Conservation (phyloP, 2,329 filamentous ascomycete genomes). For the Hymenoscyphus occultus region DNA sequence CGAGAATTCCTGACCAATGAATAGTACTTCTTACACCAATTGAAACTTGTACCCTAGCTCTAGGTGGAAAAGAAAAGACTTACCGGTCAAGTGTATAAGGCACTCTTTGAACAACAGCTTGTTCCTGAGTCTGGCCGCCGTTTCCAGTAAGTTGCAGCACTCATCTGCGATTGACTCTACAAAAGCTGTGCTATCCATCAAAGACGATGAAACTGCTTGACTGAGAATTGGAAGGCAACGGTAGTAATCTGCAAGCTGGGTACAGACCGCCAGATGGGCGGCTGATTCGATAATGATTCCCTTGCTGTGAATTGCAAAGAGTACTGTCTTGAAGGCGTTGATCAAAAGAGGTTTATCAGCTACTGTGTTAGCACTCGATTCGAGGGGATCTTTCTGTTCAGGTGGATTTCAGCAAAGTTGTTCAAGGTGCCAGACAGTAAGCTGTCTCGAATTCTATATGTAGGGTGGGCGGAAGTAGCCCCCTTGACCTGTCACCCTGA, state of each 20-base stretch:
- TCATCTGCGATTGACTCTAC: not conserved
- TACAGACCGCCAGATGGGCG: not conserved
- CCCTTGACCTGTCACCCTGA: no score
- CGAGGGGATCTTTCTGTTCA: not conserved
- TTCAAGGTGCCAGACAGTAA: no score
- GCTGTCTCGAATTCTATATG: no score
- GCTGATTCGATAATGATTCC: not conserved
- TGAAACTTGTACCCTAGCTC: not conserved
- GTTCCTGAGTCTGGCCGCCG: not conserved
- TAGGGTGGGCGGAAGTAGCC: no score
- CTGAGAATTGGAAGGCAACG: slow-evolving; percentile 7
- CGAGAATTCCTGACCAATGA: no score
- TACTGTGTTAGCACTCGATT: not conserved
- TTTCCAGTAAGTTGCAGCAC: not conserved
- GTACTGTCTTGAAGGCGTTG: slow-evolving; percentile 3
- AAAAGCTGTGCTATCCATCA: not conserved
- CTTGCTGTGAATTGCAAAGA: not conserved
- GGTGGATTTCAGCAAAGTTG: not conserved
- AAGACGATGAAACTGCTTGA: not conserved
- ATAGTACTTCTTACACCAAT: no score
- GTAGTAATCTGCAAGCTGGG: slow-evolving; percentile 13
- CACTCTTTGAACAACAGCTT: slow-evolving; percentile 7
- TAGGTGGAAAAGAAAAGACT: not conserved
- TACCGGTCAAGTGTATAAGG: not conserved
- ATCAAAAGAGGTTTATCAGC: not conserved